phyloP scores from a whole-genome alignment of 2,329 filamentous ascomycete genomes.

The Trichophyton rubrum region DNA sequence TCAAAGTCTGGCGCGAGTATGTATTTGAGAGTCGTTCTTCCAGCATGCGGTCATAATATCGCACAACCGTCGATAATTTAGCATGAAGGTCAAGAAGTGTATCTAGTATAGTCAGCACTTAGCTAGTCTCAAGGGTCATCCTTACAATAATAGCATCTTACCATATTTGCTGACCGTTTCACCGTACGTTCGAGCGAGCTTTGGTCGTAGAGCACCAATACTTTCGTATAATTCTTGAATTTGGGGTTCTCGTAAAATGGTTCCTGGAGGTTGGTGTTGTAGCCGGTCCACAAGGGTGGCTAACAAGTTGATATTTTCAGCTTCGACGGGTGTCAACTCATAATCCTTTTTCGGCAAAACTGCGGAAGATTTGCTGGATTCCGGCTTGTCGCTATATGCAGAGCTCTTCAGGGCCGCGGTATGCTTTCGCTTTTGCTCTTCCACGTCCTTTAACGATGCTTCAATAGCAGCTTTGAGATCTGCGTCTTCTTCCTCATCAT shows the following conservation, averaged over 20 bases:
- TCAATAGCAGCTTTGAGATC: constrained; percentile 92
- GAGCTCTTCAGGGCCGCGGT: constrained; percentile 73
- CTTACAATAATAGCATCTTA: constrained; percentile 33
- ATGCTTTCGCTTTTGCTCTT: constrained; percentile 90
- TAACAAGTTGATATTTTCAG: constrained; percentile 95
- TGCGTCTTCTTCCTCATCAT: constrained; percentile 73
- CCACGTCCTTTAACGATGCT: constrained; percentile 90
- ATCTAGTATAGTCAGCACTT: constrained; percentile 41
- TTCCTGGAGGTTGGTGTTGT: constrained; percentile 88
- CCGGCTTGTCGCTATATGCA: constrained; percentile 42
- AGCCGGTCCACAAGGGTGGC: constrained; percentile 85
- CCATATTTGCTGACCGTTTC: constrained; percentile 99
- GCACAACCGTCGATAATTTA: constrained; percentile 88
- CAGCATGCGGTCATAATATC: constrained; percentile 96
- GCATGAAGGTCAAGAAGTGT: constrained; percentile 87
- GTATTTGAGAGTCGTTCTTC: constrained; percentile 89
- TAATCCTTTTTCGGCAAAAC: constrained; percentile 78
- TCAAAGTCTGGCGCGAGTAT: constrained; percentile 67
- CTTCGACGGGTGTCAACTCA: constrained; percentile 83
- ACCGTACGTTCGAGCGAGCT: constrained; percentile 87
- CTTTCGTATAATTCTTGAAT: constrained; percentile 97
- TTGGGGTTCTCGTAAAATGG: constrained; percentile 90
- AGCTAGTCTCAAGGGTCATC: neutral
- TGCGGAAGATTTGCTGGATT: constrained; percentile 36
- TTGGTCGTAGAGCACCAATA: constrained; percentile 84